Conservation (phyloP, 2,329 filamentous ascomycete genomes). For the Magnaporthiopsis poae region DNA sequence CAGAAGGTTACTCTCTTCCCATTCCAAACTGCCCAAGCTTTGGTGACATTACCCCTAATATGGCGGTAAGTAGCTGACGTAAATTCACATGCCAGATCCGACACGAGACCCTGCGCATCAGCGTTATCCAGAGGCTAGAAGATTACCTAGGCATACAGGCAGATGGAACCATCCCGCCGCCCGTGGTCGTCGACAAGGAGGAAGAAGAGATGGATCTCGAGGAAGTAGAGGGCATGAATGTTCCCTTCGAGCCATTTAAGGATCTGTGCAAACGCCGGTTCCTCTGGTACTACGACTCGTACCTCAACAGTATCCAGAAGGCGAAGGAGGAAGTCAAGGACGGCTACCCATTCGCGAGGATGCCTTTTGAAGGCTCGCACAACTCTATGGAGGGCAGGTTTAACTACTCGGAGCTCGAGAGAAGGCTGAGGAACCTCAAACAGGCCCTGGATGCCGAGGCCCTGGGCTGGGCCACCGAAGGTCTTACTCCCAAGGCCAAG, state of each 20-base stretch:
- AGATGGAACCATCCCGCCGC: conserved; percentile 33
- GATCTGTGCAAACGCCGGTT: conserved; percentile 87
- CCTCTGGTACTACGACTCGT: conserved; percentile 90
- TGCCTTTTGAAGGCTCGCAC: conserved; percentile 71
- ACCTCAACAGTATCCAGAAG: conserved; percentile 60
- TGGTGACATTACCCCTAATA: not conserved
- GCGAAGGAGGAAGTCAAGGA: conserved; percentile 55
- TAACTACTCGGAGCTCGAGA: conserved; percentile 65
- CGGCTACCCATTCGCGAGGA: conserved; percentile 57
- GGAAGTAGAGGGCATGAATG: conserved; percentile 36
- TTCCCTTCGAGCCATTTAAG: conserved; percentile 74
- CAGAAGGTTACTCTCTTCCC: conserved; percentile 51
- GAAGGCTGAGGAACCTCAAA: conserved; percentile 60
- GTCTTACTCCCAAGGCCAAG: conserved; percentile 49
- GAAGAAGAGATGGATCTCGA: conserved; percentile 41
- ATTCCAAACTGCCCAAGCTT: not conserved
- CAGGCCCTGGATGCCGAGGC: conserved; percentile 63
- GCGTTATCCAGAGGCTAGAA: conserved; percentile 78
- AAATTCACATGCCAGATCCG: conserved; percentile 52
- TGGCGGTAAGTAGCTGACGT: not conserved
- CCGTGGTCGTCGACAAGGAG: conserved; percentile 23
- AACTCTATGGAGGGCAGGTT: conserved; percentile 85
- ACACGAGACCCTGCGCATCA: conserved; percentile 79
- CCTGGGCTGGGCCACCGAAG: conserved; percentile 59
- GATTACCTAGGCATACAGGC: conserved; percentile 58